A percentile compares a stretch with the other conserved stretches of the same genome.
These are phyloP conservation scores for Pachysandra terminalis DNA, from an alignment of 164 flowering plant species.

Conservation along the genomic window DNA sequence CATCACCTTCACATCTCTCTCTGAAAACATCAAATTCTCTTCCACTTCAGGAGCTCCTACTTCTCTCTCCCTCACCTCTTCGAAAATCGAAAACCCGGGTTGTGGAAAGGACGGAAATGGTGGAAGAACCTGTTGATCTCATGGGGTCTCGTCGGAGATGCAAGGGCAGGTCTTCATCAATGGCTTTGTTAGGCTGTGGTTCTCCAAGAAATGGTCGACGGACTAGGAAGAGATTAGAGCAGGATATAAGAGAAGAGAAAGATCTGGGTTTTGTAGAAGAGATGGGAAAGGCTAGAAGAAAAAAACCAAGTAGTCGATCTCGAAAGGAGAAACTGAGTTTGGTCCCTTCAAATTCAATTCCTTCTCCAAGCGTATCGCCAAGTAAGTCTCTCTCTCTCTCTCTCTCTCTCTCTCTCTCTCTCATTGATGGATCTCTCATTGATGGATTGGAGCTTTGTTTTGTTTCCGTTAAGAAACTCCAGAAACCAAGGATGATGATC, in stretches of 20 bases:
- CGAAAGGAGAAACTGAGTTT: constrained; percentile 53
- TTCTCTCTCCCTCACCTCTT: constrained; percentile 65
- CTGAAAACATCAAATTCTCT: constrained; percentile 19
- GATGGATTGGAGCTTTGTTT: constrained; percentile 7
- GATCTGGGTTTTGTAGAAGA: constrained; percentile 56
- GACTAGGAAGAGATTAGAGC: constrained; percentile 46
- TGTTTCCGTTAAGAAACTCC: constrained; percentile 3
- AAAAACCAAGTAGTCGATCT: constrained; percentile 39
- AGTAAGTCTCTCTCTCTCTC: constrained; percentile 26
- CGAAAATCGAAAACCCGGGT: constrained; percentile 49
- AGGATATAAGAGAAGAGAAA: constrained; percentile 53
- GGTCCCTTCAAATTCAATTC: constrained; percentile 26
- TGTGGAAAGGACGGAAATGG: constrained; percentile 40
- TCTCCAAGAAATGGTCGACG: constrained; percentile 62
- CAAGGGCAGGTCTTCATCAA: constrained; percentile 36
- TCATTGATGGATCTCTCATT: too few species aligned
- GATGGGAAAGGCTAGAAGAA: constrained; percentile 43
- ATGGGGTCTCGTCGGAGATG: constrained; percentile 39
- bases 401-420: background rate
- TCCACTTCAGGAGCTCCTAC: constrained; percentile 53
- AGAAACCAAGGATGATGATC: constrained; percentile 29
- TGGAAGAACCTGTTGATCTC: constrained; percentile 38
- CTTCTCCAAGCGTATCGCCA: constrained; percentile 37
- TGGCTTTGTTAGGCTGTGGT: constrained; percentile 37
- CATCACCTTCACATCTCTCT: constrained; percentile 22